Base-by-base conservation (phyloP, 345 rosid genomes). In the Gynandropsis gynandra region DNA sequence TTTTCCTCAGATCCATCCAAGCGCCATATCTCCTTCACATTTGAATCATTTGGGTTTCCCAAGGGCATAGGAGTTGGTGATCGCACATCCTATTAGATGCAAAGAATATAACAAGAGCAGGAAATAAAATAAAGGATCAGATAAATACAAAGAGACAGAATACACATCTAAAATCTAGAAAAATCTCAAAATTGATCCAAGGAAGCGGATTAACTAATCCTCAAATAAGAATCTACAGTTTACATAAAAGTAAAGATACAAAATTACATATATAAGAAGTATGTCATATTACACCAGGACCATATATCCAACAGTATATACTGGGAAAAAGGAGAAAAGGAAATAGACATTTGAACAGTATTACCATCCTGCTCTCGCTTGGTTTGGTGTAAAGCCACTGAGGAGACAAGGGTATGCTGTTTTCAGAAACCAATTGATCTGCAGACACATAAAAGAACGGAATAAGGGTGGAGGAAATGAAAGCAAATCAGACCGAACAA, bases 371-470 rank as follows among this genome's bases (percentile, higher is more conserved):
- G 37, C 55, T 61, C 42, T 89, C 97, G 17, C 52, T 75, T 10
- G 89, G 82, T 58, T 83, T 89, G 12, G 80, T 58, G 73, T 85
- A 89, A 34, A 89, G 93, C 97, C 97, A 89, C 63, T 89, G 95
- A 1, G 97, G 97, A 70, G 95, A 85, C 66, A 89, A 61, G 0
- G 97, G 97, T n/a, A 89, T 85, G 76, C 78, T 83, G 77, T 66
- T 85, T 45, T 89, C 97, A 10, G 78, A 61, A 16, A 69, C 67
- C 60, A 65, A 35, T 65, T 72, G 87, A 71, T 85, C 95, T 89
- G 77, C 73, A 65, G 40, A 27, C 51, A 5, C 2, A 7, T 1
- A 14, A 36, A 16, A 8, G 0, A 38, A 16, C 4, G 24, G 31
- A 37, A 5, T 17, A 1, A 43, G 36, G 1, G 44, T 4, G 27